phyloP scores from a whole-genome alignment of 2,329 filamentous ascomycete species.

The Tricladium varicosporioides region DNA sequence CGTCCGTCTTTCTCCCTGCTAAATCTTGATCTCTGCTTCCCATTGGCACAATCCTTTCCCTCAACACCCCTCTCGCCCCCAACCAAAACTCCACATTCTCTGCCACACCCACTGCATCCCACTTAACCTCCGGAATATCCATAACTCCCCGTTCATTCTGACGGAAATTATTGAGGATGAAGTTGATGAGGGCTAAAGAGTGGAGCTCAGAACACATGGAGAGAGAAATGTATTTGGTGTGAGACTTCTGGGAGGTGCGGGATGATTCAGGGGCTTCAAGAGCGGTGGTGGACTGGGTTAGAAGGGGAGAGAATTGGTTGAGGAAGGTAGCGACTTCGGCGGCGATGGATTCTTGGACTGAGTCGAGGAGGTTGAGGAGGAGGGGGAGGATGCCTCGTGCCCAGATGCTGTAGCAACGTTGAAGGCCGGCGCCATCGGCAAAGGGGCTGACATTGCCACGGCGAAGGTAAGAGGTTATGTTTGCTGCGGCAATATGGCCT shows the following conservation, averaged over 20 bases:
- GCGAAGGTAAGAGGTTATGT: constrained; percentile 74
- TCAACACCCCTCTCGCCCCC: constrained; percentile 63
- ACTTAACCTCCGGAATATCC: constrained; percentile 70
- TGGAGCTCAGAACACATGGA: constrained; percentile 75
- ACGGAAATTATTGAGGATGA: constrained; percentile 67
- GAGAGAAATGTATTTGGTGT: constrained; percentile 66
- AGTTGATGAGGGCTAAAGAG: constrained; percentile 71
- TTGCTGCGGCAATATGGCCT: constrained; percentile 74
- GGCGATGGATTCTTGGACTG: constrained; percentile 77
- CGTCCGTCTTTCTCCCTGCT: constrained; percentile 40
- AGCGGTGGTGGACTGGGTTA: constrained; percentile 68
- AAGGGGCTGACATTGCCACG: constrained; percentile 73
- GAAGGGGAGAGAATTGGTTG: constrained; percentile 81
- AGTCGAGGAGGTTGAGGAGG: constrained; percentile 81
- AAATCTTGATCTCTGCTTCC: constrained; percentile 70
- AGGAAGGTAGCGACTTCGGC: constrained; percentile 84
- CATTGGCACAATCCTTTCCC: constrained; percentile 70
- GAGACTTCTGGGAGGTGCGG: constrained; percentile 47
- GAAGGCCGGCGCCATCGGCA: constrained; percentile 63
- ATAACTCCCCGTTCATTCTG: constrained; percentile 59
- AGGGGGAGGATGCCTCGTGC: constrained; percentile 82
- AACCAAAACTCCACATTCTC: constrained; percentile 86
- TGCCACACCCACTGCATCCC: constrained; percentile 69
- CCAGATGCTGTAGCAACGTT: constrained; percentile 87
- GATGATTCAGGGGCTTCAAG: constrained; percentile 61